Base-by-base conservation (phyloP, 2,329 filamentous ascomycete species). In the Colletotrichum navitas region DNA sequence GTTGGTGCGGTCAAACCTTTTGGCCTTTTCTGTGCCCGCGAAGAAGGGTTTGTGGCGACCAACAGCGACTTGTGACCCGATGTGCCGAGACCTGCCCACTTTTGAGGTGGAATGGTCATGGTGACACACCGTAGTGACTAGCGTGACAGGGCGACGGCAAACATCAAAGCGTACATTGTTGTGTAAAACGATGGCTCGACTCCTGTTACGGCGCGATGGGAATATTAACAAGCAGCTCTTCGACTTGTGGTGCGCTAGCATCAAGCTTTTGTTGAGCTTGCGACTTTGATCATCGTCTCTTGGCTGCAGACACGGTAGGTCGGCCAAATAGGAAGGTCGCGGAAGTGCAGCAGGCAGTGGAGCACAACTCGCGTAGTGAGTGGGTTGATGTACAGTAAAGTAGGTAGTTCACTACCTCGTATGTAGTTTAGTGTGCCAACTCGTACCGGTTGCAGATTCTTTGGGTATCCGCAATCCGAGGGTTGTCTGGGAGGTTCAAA, bases 41-140 rank as follows among this genome's bases (percentile, higher is more conserved):
- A 24, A 52, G 14, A 21, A 36, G 32, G 5, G 32, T 21, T 47
- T 12, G 58, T 21, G 29, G 10, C 43, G 26, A 24, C 10, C 18
- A 26, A 47, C 26, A 47, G 43, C 26, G 39, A 29, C 8, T 24
- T 26, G 41, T 32, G 58, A n/a, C 49, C 51, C 51, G 36, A 55
- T 39, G 52, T 63, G 64, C 58, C 68, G 59, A 71, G 58, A 59
- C 52, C 11, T 34, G 29, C 54, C 26, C 43, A 29, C 51, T 59
- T 52, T 36, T 45, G 21, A 16, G 21, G 32, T 24, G 64, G 43
- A 29, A n/a, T 39, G 51, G 59, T 39, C 43, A 68, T 71, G 43
- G 64, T 63, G 59, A 68, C 58, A 71, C 58, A 41, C 26, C 34
- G 26, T 56, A 71, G 41, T 29, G 51, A 63, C 47, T 52, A 55